A percentile compares a stretch with the other conserved stretches of the same genome.
Evolutionary conservation across 805 yeast species (phyloP).

Genomic region (Monosporozyma siamensis): DNA sequence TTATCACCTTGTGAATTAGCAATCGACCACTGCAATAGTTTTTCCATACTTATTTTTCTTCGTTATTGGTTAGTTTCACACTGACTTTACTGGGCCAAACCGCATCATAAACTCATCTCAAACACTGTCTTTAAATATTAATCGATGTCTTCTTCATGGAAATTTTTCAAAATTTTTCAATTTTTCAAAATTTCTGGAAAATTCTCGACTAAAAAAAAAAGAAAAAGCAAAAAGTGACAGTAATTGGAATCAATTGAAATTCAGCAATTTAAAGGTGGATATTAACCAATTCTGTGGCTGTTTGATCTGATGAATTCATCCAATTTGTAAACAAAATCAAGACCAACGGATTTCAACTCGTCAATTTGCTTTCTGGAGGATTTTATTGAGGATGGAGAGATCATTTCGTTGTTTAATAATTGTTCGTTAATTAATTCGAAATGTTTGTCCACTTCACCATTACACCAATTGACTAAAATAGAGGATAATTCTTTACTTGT

Average conservation of each 20-base stretch:
- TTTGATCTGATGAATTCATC: conserved; percentile 31
- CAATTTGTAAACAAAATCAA: conserved; percentile 66
- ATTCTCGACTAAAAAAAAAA: conserved; percentile 1
- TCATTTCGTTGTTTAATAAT: conserved; percentile 50
- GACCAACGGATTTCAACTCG: conserved; percentile 53
- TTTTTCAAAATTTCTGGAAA: no score
- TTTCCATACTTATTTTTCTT: conserved; percentile 59
- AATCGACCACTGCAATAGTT: conserved; percentile 84
- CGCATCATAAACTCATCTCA: no score
- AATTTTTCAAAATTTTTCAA: no score
- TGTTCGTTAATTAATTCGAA: conserved; percentile 56
- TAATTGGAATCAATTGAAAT: not conserved
- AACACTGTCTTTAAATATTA: no score
- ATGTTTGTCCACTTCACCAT: conserved; percentile 51
- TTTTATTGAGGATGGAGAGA: conserved; percentile 42
- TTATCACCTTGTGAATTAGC: conserved; percentile 67
- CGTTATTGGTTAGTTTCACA: no score
- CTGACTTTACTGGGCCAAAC: no score
- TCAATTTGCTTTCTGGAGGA: conserved; percentile 54
- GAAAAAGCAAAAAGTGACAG: not conserved
- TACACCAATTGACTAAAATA: conserved; percentile 72
- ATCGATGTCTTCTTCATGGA: no score
- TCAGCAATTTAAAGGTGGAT: no score
- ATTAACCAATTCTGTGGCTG: conserved; percentile 7
- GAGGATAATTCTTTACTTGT: conserved; percentile 33